Evolutionary conservation across 805 yeast genomes (phyloP).

Genomic region (Metschnikowia lachancei): DNA sequence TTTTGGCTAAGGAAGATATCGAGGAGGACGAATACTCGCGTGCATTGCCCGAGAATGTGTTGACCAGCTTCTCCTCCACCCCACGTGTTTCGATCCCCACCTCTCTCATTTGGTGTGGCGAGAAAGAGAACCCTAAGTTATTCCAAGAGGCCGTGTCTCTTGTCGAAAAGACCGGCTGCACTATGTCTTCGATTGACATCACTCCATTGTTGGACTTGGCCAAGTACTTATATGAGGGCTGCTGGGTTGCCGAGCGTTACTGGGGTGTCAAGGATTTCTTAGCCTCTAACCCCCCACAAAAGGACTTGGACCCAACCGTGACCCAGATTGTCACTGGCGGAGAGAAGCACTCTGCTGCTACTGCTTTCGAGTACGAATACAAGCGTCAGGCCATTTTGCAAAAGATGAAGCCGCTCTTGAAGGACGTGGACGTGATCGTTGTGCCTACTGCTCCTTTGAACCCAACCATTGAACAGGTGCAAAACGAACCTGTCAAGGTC

Average conservation of each 20-base stretch:
- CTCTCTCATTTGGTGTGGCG: constrained; percentile 75
- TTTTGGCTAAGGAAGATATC: constrained; percentile 70
- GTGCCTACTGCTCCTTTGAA: constrained; percentile 95
- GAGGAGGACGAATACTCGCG: constrained; percentile 78
- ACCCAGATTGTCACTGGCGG: constrained; percentile 73
- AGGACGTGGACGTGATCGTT: constrained; percentile 67
- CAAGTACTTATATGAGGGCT: constrained; percentile 86
- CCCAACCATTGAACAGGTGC: constrained; percentile 74
- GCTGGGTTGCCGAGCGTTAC: constrained; percentile 98
- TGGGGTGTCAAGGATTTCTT: constrained; percentile 76
- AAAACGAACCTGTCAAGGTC: constrained; percentile 71
- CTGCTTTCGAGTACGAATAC: constrained; percentile 82
- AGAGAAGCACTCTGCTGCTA: constrained; percentile 73
- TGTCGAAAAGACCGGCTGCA: constrained; percentile 46
- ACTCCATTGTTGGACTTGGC: constrained; percentile 77
- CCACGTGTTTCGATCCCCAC: constrained; percentile 78
- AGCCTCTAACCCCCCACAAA: constrained; percentile 64
- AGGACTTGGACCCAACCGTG: constrained; percentile 82
- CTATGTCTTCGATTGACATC: constrained; percentile 64
- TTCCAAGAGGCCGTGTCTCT: constrained; percentile 59
- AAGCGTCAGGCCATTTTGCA: constrained; percentile 78
- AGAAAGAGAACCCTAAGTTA: constrained; percentile 68
- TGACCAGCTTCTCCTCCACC: constrained; percentile 52
- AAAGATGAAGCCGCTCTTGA: constrained; percentile 52
- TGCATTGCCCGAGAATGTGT: constrained; percentile 63